A percentile compares a stretch with the other conserved stretches of the same genome.
Conservation (phyloP, 805 yeast species). For the Dipodascus albidus region DNA sequence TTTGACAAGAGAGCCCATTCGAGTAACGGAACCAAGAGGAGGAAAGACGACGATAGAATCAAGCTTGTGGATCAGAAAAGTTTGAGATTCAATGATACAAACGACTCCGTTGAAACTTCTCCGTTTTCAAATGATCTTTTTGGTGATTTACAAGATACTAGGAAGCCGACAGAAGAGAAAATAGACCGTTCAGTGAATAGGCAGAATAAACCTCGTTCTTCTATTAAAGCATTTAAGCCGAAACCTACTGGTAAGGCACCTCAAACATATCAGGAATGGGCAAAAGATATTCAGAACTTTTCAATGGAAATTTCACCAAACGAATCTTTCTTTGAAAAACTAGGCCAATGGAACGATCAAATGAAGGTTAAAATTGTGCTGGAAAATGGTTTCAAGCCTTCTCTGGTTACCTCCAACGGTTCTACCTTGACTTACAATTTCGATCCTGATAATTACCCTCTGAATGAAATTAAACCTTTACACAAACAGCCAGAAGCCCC, state of each 20-base stretch:
- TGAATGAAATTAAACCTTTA: neutral
- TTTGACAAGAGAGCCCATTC: neutral
- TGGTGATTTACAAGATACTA: neutral
- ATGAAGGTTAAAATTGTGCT: neutral
- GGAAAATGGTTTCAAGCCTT: neutral
- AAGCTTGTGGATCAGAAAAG: neutral
- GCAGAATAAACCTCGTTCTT: no score
- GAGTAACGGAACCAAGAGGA: neutral
- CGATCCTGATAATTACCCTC: neutral
- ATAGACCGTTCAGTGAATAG: no score
- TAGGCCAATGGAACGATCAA: neutral
- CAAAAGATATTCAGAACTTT: neutral
- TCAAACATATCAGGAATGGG: neutral
- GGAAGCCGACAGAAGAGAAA: neutral
- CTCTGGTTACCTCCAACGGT: neutral
- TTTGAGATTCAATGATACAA: neutral
- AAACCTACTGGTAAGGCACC: no score
- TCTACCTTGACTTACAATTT: neutral
- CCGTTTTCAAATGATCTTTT: neutral
- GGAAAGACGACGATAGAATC: neutral
- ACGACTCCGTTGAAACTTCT: neutral
- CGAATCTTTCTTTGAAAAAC: neutral
- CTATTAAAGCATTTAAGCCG: no score
- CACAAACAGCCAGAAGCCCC: conserved; percentile 34
- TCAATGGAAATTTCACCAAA: neutral